phyloP scores from a whole-genome alignment of 495 filamentous ascomycete species.

The Tuber magnatum region DNA sequence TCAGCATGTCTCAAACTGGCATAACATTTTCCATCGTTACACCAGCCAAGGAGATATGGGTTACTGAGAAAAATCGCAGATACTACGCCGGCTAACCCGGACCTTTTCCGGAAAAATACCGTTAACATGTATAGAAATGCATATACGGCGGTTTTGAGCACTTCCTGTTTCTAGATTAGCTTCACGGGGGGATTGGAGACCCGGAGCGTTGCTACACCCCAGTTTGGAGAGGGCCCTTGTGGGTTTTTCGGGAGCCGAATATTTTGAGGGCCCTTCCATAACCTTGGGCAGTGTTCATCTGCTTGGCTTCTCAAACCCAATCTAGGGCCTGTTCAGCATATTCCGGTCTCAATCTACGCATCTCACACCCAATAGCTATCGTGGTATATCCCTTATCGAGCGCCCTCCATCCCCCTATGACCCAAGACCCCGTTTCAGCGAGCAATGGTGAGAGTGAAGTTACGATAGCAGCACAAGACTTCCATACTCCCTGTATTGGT shows the following conservation, averaged over 20 bases:
- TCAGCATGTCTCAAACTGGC: too few relatives aligned
- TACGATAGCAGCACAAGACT: neutral
- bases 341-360: neutral
- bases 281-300: neutral
- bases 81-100: neutral
- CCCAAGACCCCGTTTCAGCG: neutral
- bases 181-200: neutral
- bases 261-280: neutral
- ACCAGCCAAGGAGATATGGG: too few relatives aligned
- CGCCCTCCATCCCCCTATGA: neutral
- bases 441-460: neutral
- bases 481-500: neutral
- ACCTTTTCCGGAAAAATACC: too few relatives aligned
- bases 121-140: neutral
- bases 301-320: neutral
- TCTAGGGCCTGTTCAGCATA: neutral
- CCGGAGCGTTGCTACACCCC: neutral
- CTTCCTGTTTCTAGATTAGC: neutral
- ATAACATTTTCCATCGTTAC: too few relatives aligned
- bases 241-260: neutral
- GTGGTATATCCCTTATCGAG: neutral
- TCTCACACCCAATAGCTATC: neutral
- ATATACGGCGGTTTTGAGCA: neutral
- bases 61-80: neutral
- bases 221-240: neutral